phyloP scores from a whole-genome alignment of 371 early-diverging fungal species.

The Circinella umbellata region DNA sequence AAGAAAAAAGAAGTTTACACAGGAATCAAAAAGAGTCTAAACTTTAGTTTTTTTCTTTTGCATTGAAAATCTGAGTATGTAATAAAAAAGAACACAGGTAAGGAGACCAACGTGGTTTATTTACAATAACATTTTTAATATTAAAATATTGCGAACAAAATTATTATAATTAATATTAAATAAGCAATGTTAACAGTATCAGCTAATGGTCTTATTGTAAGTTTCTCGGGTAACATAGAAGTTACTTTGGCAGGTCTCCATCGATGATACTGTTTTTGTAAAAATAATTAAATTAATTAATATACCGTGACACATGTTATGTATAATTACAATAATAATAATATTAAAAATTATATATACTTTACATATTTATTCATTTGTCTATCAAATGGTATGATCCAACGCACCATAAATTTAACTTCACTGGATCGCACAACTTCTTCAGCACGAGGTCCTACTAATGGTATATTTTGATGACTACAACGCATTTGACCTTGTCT shows the following conservation, averaged over 20 bases:
- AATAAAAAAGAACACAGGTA: no score
- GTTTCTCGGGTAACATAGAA: conserved; percentile 11
- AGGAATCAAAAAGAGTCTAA: no score
- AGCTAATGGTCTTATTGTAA: conserved; percentile 23
- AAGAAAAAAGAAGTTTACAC: no score
- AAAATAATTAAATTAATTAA: background rate
- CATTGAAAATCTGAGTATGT: no score
- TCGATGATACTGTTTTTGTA: conserved; percentile 20
- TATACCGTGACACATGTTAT: background rate
- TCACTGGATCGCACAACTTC: conserved; percentile 31
- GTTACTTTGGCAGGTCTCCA: conserved; percentile 8
- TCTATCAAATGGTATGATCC: conserved; percentile 22
- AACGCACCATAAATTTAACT: conserved; percentile 21
- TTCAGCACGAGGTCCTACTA: conserved; percentile 30
- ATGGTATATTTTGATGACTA: conserved; percentile 24
- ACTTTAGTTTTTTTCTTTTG: no score
- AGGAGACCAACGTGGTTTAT: no score
- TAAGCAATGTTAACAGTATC: conserved; percentile 16
- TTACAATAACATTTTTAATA: no score
- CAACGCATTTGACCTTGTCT: conserved; percentile 24
- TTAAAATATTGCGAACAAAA: background rate
- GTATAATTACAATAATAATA: background rate
- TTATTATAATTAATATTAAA: background rate
- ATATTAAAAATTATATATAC: background rate
- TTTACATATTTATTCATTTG: conserved; percentile 27